These are phyloP conservation scores for Phycomyces nitens DNA, from an alignment of 192 early-diverging fungal species.

Conservation along the genomic window DNA sequence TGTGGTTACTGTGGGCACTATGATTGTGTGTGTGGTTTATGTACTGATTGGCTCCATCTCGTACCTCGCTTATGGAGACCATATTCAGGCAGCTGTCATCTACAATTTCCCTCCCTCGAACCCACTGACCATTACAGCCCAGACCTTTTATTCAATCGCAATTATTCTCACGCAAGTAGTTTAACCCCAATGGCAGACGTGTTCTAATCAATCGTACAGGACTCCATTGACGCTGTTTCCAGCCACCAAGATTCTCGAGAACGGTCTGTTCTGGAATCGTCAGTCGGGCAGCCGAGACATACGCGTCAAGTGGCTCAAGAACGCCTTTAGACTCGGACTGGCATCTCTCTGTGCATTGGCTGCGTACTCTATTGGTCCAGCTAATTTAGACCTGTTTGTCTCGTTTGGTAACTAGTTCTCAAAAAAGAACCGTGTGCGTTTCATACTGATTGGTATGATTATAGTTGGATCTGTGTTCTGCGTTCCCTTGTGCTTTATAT, in stretches of 20 bases:
- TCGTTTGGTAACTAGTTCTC: slow-evolving; percentile 41
- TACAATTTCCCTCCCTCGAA: slow-evolving; percentile 70
- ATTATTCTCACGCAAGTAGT: slow-evolving; percentile 66
- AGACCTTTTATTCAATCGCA: slow-evolving; percentile 81
- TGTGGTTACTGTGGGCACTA: slow-evolving; percentile 65
- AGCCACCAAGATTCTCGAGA: slow-evolving; percentile 77
- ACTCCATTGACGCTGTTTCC: slow-evolving; percentile 85
- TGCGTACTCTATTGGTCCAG: slow-evolving; percentile 60
- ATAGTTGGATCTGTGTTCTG: slow-evolving; percentile 73
- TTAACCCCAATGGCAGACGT: background rate
- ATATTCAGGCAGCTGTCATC: slow-evolving; percentile 77
- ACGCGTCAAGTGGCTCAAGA: slow-evolving; percentile 68
- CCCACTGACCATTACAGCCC: slow-evolving; percentile 56
- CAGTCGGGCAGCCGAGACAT: slow-evolving; percentile 36
- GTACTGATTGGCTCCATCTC: slow-evolving; percentile 64
- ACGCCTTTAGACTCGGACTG: slow-evolving; percentile 60
- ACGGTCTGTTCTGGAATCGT: slow-evolving; percentile 61
- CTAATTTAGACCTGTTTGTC: slow-evolving; percentile 82
- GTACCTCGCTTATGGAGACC: slow-evolving; percentile 75
- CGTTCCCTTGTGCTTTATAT: slow-evolving; percentile 73
- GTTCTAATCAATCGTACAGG: slow-evolving; percentile 8
- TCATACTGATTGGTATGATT: background rate
- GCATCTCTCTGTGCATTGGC: slow-evolving; percentile 58
- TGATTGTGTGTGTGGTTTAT: slow-evolving; percentile 68
- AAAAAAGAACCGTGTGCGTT: too few relatives aligned